phyloP scores from a whole-genome alignment of 1,284 basidiomycete genomes.

The Lignosus rhinocerotis region DNA sequence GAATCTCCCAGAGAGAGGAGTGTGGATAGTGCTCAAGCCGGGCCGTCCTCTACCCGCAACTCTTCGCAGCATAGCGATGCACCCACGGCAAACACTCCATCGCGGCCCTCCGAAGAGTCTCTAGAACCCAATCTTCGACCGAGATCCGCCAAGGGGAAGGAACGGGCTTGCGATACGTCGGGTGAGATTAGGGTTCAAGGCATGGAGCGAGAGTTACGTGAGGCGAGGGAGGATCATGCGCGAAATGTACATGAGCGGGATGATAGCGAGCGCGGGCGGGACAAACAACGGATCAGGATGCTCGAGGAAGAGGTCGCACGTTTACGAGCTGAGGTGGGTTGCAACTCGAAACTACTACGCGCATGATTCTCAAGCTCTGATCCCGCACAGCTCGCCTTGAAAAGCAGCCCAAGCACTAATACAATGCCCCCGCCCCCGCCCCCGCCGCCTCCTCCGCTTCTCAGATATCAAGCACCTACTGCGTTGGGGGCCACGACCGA shows the following conservation, averaged over 20 bases:
- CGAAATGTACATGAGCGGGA: slow-evolving; percentile 43
- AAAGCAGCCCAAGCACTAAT: slow-evolving; percentile 5
- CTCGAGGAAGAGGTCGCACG: slow-evolving; percentile 67
- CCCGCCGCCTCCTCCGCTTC: slow-evolving; percentile 23
- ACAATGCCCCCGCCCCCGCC: slow-evolving; percentile 25
- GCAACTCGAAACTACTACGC: background rate
- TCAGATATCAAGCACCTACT: slow-evolving; percentile 38
- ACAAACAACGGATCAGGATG: slow-evolving; percentile 62
- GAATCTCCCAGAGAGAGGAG: background rate
- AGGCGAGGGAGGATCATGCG: slow-evolving; percentile 51
- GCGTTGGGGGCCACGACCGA: slow-evolving; percentile 35
- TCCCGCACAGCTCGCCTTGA: slow-evolving; percentile 11
- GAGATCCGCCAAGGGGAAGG: slow-evolving; percentile 50
- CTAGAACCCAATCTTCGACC: background rate
- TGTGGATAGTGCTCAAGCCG: background rate
- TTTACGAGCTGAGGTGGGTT: slow-evolving; percentile 62
- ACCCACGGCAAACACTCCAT: background rate
- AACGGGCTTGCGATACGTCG: slow-evolving; percentile 45
- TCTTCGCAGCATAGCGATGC: slow-evolving; percentile 1
- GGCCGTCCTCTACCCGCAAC: background rate
- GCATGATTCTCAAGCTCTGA: background rate
- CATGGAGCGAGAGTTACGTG: slow-evolving; percentile 60
- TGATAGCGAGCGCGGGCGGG: slow-evolving; percentile 45
- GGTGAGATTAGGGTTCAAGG: slow-evolving; percentile 50
- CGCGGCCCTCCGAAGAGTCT: slow-evolving; percentile 5